Evolutionary conservation across 257 asterid genomes (phyloP).

Genomic region (Sherardia arvensis): DNA sequence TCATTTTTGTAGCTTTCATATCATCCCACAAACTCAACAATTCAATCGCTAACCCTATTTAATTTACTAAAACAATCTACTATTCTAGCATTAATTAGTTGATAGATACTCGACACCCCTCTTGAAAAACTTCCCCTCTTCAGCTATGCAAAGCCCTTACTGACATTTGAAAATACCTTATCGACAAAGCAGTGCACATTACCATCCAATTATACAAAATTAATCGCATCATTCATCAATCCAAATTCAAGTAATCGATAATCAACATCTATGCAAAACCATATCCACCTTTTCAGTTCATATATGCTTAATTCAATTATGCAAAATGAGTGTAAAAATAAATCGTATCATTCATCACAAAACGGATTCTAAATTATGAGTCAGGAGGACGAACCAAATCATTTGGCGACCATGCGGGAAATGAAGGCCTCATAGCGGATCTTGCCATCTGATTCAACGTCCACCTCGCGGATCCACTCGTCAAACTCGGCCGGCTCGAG

Average conservation of each 20-base stretch:
- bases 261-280: background rate
- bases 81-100: background rate
- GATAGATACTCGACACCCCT: background rate
- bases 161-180: too few species aligned
- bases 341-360: background rate
- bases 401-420: slow-evolving; percentile 90
- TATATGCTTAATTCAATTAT: background rate
- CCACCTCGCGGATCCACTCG: slow-evolving; percentile 99
- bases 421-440: slow-evolving; percentile 88
- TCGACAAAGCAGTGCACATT: too few species aligned
- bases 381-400: slow-evolving; percentile 14
- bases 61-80: background rate
- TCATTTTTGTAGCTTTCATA: too few species aligned
- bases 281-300: background rate
- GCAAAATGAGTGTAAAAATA: too few species aligned
- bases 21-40: background rate
- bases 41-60: too few species aligned
- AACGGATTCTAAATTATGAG: background rate
- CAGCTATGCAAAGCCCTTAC: background rate
- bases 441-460: slow-evolving; percentile 91
- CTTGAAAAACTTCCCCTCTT: background rate
- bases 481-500: slow-evolving; percentile 87
- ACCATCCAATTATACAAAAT: too few species aligned
- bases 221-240: too few species aligned
- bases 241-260: too few species aligned